Percentiles rank a stretch among this genome's conserved stretches.
phyloP scores from a whole-genome alignment of 345 rosid species.

The Erodium maritimum region DNA sequence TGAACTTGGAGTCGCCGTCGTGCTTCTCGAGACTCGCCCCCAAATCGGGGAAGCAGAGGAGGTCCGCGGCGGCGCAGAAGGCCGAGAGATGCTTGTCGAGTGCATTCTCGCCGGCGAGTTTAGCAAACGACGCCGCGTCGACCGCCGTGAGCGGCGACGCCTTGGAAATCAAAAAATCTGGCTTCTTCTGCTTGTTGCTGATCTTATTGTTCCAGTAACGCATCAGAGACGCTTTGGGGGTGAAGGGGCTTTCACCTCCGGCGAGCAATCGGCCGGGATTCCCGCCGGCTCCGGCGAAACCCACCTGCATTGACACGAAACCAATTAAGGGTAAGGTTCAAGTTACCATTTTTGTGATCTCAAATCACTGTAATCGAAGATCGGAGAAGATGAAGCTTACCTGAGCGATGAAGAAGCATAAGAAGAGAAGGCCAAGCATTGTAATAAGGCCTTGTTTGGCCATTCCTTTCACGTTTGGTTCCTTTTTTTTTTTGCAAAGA shows the following conservation, averaged over 20 bases:
- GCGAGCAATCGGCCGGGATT: neutral
- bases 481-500: too few species aligned
- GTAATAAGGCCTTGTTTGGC: too few species aligned
- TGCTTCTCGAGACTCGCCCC: neutral
- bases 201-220: conserved; percentile 83
- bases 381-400: too few species aligned
- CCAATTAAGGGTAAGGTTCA: too few species aligned
- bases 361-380: too few species aligned
- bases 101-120: conserved; percentile 27
- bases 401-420: too few species aligned
- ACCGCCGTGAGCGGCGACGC: conserved; percentile 55
- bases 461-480: too few species aligned
- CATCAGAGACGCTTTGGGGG: conserved; percentile 51
- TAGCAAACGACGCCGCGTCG: conserved; percentile 31
- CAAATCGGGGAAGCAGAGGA: conserved; percentile 39
- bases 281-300: too few species aligned
- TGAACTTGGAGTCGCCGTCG: conserved; percentile 32
- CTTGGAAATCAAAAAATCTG: conserved; percentile 57
- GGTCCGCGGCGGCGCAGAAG: conserved; percentile 50
- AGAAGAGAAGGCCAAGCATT: too few species aligned
- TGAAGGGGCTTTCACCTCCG: conserved; percentile 38
- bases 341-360: too few species aligned
- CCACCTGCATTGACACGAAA: too few species aligned
- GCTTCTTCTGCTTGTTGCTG: conserved; percentile 23
- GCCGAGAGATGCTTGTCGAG: conserved; percentile 33